A percentile compares a stretch with the other conserved stretches of the same genome.
Evolutionary conservation across 768 basidiomycete genomes (phyloP).

Genomic region (Cytidiella melzeri): DNA sequence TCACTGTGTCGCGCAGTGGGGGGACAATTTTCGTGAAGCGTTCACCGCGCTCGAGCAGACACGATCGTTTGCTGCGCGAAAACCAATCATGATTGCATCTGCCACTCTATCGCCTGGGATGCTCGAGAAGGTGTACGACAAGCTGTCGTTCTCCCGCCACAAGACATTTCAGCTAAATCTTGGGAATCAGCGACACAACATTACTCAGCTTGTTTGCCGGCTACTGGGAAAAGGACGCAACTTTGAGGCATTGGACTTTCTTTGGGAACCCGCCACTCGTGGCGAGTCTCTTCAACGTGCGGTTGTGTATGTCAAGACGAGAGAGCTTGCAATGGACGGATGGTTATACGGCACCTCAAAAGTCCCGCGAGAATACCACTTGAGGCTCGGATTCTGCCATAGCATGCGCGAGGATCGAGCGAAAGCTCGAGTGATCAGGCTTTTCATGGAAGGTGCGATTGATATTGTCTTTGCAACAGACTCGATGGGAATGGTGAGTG

Average conservation of each 20-base stretch:
- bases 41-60: slow-evolving; percentile 26
- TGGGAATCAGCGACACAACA: too few species aligned
- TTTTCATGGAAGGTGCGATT: slow-evolving; percentile 1
- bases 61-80: slow-evolving; percentile 25
- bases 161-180: background rate
- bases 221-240: too few species aligned
- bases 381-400: background rate
- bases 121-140: slow-evolving; percentile 6
- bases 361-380: background rate
- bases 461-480: slow-evolving; percentile 4
- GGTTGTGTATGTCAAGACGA: background rate
- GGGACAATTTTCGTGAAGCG: too few species aligned
- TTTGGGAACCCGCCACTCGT: background rate
- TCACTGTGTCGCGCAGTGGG: slow-evolving; percentile 33
- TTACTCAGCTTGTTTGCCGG: background rate
- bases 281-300: background rate
- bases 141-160: background rate
- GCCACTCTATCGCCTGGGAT: slow-evolving; percentile 28
- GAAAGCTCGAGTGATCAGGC: background rate
- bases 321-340: background rate
- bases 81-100: slow-evolving; percentile 28
- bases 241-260: background rate
- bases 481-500: slow-evolving; percentile 4
- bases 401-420: background rate
- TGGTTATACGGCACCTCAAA: background rate